Percentiles rank a stretch among this genome's conserved stretches.
Evolutionary conservation across 1,284 basidiomycete genomes (phyloP).

Genomic region (Inonotus obliquus): DNA sequence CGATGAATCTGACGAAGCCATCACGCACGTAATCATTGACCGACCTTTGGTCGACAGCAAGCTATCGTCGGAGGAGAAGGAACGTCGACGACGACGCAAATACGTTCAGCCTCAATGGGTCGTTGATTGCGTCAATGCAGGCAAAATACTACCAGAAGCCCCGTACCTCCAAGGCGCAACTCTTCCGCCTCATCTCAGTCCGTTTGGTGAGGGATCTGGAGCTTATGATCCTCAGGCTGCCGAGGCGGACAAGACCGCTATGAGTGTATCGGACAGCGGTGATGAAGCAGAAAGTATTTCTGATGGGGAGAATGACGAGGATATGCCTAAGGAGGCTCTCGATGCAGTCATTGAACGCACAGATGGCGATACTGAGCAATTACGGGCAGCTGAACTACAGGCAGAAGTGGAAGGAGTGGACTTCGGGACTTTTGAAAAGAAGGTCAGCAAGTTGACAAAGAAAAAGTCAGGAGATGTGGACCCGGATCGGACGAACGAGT

Average conservation of each 20-base stretch:
- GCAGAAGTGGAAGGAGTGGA: constrained; percentile 90
- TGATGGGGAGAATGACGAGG: constrained; percentile 33
- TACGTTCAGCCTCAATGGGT: constrained; percentile 99
- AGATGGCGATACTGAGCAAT: constrained; percentile 60
- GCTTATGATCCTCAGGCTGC: constrained; percentile 67
- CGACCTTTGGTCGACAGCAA: constrained; percentile 59
- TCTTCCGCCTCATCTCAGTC: constrained; percentile 94
- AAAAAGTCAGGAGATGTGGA: constrained; percentile 44
- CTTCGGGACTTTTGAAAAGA: constrained; percentile 77
- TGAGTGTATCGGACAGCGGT: constrained; percentile 30
- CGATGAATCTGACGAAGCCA: constrained; percentile 67
- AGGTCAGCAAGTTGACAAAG: constrained; percentile 60
- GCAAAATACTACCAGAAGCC: constrained; percentile 81
- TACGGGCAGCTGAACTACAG: constrained; percentile 88
- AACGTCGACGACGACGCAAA: constrained; percentile 67
- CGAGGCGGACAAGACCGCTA: constrained; percentile 36
- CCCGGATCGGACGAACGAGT: constrained; percentile 41
- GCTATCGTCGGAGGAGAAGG: constrained; percentile 57
- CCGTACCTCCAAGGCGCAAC: constrained; percentile 83
- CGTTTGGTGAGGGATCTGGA: constrained; percentile 83
- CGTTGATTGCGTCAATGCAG: constrained; percentile 91
- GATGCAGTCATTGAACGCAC: constrained; percentile 48
- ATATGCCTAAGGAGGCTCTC: constrained; percentile 36
- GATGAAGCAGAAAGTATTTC: constrained; percentile 32
- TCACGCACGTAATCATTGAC: constrained; percentile 97